Evolutionary conservation across 2,329 filamentous ascomycete genomes (phyloP), one percentile per base, ranked within the genome.

Genomic region (Alternaria ventricosa): DNA sequence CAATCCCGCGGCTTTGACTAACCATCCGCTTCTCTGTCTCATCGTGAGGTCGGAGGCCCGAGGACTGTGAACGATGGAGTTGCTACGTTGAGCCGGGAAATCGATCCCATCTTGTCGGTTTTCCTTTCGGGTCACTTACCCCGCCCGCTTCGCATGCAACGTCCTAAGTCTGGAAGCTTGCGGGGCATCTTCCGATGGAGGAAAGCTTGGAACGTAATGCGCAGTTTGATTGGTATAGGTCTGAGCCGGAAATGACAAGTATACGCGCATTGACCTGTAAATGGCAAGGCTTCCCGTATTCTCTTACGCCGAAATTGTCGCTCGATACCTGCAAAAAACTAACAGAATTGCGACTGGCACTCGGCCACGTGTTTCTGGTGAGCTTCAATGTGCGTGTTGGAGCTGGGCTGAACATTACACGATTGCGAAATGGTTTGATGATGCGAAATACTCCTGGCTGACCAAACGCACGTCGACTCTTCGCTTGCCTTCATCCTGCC

Each of bases 361-460:
- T 41, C 36, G 36, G 5, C 3, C 36, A 20, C 44, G 11, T 47
- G 18, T 13, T 47, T 22, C 9, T 22, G 44, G 44, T 47, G 44
- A 47, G 44, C n/a, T n/a, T 20, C 18, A 13, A 47, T 12, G 18
- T 33, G 43, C 7, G n/a, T 30, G 36, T 28, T 28, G 18, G 20
- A 46, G 36, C n/a, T 46, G 12, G 33, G 36, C 28, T 36, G 49
- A 23, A 33, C 10, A 59, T 79, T 67, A 85, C 11, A 87, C 82
- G 62, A 87, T 87, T 2, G 85, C 85, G 79, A 87, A 87, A 67
- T 82, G 82, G 68, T 82, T 82, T 36, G 81, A 82, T 5, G 54
- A 55, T 68, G 85, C 82, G 68, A 87, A 87, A 45, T 85, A 77
- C 49, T 82, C 79, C 43, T 79, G 77, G 63, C 76, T 79, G 28